Evolutionary conservation across 2,329 filamentous ascomycete species (phyloP).

Genomic region (Talaromyces funiculosus): DNA sequence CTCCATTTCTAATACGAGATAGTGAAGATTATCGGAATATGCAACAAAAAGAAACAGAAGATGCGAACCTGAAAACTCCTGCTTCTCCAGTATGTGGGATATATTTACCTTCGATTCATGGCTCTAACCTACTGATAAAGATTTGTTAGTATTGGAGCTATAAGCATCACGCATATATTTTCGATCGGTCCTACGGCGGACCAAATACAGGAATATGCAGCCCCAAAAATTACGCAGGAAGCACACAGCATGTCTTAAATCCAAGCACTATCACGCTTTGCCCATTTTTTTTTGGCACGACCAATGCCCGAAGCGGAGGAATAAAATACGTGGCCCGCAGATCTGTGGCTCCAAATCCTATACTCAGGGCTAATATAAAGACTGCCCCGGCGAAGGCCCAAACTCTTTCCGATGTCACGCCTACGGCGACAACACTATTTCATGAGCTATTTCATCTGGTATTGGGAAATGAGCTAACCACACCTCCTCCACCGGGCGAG

Average conservation of each 20-base stretch:
- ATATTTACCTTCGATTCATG: conserved; percentile 1
- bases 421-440: conserved; percentile 1
- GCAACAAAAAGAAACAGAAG: neutral
- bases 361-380: neutral
- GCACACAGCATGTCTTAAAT: conserved; percentile 1
- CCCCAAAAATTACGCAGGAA: neutral
- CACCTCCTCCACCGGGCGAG: neutral
- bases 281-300: conserved; percentile 2
- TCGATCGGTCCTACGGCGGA: conserved; percentile 1
- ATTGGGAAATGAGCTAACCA: conserved; percentile 1
- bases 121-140: conserved; percentile 1
- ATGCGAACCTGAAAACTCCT: neutral
- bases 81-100: neutral
- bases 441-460: conserved; percentile 1
- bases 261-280: conserved; percentile 1
- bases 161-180: conserved; percentile 3
- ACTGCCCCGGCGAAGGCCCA: neutral
- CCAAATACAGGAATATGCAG: conserved; percentile 1
- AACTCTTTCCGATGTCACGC: neutral
- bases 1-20: neutral
- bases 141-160: conserved; percentile 3
- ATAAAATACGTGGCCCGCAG: conserved; percentile 1
- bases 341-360: conserved; percentile 2
- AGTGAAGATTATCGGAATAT: neutral
- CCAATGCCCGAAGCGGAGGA: neutral